phyloP scores from a whole-genome alignment of 2,329 filamentous ascomycete genomes.

The Sporothrix globosa region DNA sequence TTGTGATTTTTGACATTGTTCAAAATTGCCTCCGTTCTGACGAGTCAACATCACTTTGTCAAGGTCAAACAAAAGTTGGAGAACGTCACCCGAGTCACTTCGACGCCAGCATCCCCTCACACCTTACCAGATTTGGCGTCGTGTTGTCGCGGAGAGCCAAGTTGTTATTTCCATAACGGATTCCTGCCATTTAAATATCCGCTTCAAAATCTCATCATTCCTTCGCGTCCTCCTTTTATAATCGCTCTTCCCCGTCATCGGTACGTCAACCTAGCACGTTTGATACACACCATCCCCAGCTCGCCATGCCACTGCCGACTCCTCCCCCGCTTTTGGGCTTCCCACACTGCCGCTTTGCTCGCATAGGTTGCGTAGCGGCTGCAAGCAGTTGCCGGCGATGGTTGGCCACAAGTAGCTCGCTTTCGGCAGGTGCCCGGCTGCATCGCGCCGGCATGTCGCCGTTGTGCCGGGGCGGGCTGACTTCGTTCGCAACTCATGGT shows the following conservation, averaged over 20 bases:
- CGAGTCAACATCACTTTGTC: not conserved
- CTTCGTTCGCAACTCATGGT: not conserved
- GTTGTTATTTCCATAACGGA: not conserved
- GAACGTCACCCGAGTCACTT: too few relatives aligned
- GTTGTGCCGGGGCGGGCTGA: slow-evolving; percentile 14
- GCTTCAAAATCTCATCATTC: not conserved
- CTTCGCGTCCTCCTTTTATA: too few relatives aligned
- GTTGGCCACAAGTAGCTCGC: slow-evolving; percentile 15
- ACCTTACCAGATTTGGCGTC: not conserved
- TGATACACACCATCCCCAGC: not conserved
- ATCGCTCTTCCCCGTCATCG: not conserved
- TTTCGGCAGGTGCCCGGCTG: slow-evolving; percentile 1
- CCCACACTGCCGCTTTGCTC: not conserved
- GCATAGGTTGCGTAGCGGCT: not conserved
- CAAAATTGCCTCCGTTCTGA: too few relatives aligned
- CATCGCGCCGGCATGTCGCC: slow-evolving; percentile 22
- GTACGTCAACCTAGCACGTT: slow-evolving; percentile 4
- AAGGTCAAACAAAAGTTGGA: not conserved
- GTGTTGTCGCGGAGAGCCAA: not conserved
- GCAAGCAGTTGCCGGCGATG: not conserved
- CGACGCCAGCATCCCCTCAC: too few relatives aligned
- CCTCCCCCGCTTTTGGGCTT: slow-evolving; percentile 22
- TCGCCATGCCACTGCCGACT: slow-evolving; percentile 14
- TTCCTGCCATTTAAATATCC: not conserved
- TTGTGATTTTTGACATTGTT: not conserved